These are phyloP conservation scores for Chaetothyriales sp. DNA, from an alignment of 2,329 filamentous ascomycete species.

Conservation along the genomic window DNA sequence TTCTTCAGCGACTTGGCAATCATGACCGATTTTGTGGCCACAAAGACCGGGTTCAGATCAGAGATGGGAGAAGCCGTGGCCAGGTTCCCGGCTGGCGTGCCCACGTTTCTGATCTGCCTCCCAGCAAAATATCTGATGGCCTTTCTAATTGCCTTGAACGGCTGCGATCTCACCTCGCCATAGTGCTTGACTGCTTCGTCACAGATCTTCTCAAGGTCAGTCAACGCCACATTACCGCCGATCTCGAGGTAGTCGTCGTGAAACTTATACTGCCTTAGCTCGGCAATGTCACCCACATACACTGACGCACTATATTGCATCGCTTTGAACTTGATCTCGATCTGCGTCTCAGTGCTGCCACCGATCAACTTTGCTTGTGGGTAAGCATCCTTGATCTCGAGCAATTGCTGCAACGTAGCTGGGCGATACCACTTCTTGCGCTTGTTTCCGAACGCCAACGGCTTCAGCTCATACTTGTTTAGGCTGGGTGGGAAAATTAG, in stretches of 20 bases:
- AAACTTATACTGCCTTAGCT: slow-evolving; percentile 69
- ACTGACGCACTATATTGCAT: slow-evolving; percentile 82
- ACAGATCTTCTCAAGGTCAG: slow-evolving; percentile 77
- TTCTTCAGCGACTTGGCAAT: slow-evolving; percentile 63
- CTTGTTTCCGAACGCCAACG: slow-evolving; percentile 86
- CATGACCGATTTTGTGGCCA: slow-evolving; percentile 70
- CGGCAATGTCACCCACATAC: slow-evolving; percentile 83
- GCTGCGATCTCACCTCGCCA: slow-evolving; percentile 55
- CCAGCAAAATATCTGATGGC: slow-evolving; percentile 92
- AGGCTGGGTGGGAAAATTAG: slow-evolving; percentile 84
- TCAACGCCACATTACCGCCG: slow-evolving; percentile 83
- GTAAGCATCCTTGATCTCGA: slow-evolving; percentile 78
- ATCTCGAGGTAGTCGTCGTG: slow-evolving; percentile 74
- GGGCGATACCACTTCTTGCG: slow-evolving; percentile 87
- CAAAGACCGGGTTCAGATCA: slow-evolving; percentile 85
- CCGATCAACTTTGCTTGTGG: slow-evolving; percentile 88
- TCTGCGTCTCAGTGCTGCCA: slow-evolving; percentile 92
- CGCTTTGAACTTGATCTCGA: slow-evolving; percentile 96
- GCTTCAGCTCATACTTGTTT: slow-evolving; percentile 66
- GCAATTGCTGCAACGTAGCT: slow-evolving; percentile 68
- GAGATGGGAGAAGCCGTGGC: slow-evolving; percentile 93
- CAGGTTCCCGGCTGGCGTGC: slow-evolving; percentile 85
- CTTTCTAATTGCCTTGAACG: slow-evolving; percentile 83
- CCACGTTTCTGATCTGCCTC: slow-evolving; percentile 92
- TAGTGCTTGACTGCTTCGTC: slow-evolving; percentile 68